Evolutionary conservation across 2,329 filamentous ascomycete species (phyloP), one percentile per base, ranked within the genome.

Genomic region (Stachybotrys echinatus): DNA sequence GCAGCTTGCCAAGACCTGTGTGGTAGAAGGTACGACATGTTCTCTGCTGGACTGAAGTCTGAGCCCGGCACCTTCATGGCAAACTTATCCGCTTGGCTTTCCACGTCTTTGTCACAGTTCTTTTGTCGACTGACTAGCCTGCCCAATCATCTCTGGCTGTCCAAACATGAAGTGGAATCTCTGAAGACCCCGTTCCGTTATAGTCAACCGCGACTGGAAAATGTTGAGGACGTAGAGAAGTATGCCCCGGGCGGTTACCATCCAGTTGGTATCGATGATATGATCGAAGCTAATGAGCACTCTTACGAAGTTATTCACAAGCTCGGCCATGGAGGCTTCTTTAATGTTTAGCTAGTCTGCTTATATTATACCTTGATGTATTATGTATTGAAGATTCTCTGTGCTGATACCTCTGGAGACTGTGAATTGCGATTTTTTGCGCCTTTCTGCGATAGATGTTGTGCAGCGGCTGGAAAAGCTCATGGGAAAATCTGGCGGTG

Each of bases 21-120:
- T 43, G 40, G 40, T 20, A 43, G 20, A 46, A 56, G 49, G 37
- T 54, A 55, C 12, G 42, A 52, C 12, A 55, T 50, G 12, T 79
- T 70, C 61, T 80, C 75, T 3, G 76, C 76, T 0, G 75, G 75
- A 48, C 72, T 76, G 55, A 79, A 79, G 55, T 76, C 67, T 48
- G 69, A 69, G 19, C 66, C 65, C 1, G 75, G 76, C 40, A 80
- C 65, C 55, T 62, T 64, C 5, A 61, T 53, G 1, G 74, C 67
- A 51, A 80, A 80, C 48, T 66, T 57, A 21, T 49, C 34, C 37
- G 23, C 45, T 47, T 40, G 20, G 42, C 34, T 49, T 34, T 50
- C 39, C 23, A 48, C 20, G 27, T 31, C 34, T 17, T 31, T 5
- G 18, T 49, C 18, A 22, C 22, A 43, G 3, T 17, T 38, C 38